A percentile compares a stretch with the other conserved stretches of the same genome.
Evolutionary conservation across 192 early-diverging fungal genomes (phyloP).

Genomic region (Coemansia sp.): DNA sequence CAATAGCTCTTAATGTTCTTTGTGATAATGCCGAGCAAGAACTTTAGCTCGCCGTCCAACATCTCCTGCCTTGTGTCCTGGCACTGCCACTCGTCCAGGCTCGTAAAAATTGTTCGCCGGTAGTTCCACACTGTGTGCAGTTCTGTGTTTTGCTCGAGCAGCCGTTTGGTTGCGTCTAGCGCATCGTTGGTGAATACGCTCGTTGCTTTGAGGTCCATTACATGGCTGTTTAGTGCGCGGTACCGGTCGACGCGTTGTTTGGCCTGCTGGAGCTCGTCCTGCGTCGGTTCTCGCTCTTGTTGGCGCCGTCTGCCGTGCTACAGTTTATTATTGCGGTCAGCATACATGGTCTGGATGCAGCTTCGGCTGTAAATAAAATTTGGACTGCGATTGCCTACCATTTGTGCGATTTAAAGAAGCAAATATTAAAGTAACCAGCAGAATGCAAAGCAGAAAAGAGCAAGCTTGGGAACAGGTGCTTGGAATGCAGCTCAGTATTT

Average conservation of each 20-base stretch:
- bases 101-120: constrained; percentile 68
- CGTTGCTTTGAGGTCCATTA: constrained; percentile 22
- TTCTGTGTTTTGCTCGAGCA: constrained; percentile 85
- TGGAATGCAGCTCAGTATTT: too few species aligned
- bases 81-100: constrained; percentile 21
- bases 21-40: constrained; percentile 69
- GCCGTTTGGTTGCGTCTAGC: constrained; percentile 63
- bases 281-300: constrained; percentile 23
- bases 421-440: neutral
- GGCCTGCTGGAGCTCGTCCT: constrained; percentile 32
- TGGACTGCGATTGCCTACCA: neutral
- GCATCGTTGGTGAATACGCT: constrained; percentile 48
- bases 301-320: constrained; percentile 49
- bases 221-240: constrained; percentile 33
- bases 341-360: too few species aligned
- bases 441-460: too few species aligned
- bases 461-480: too few species aligned
- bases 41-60: constrained; percentile 66
- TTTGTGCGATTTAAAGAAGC: neutral
- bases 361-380: too few species aligned
- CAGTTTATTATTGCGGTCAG: neutral
- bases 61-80: constrained; percentile 9
- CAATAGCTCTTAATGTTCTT: constrained; percentile 95
- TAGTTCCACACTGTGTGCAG: constrained; percentile 95
- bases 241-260: constrained; percentile 38